These are phyloP conservation scores for Xylaria longipes DNA, from an alignment of 495 filamentous ascomycete genomes.

Conservation along the genomic window DNA sequence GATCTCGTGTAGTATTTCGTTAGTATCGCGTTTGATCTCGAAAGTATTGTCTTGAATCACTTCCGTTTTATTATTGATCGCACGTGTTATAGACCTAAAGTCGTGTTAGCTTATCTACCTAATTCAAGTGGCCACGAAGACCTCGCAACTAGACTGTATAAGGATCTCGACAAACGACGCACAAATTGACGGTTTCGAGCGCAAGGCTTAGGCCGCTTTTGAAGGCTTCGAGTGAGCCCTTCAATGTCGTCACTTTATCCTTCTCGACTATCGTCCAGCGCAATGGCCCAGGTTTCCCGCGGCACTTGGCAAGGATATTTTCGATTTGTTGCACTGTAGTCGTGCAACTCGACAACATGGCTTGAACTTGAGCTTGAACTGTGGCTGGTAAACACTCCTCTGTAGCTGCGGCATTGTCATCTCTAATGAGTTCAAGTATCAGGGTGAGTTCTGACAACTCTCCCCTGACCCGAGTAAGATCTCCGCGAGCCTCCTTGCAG, in stretches of 20 bases:
- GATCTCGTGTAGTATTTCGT: constrained; percentile 34
- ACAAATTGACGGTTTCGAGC: constrained; percentile 35
- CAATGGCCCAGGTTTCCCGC: constrained; percentile 18
- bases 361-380: constrained; percentile 33
- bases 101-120: neutral
- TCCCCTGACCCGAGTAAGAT: constrained; percentile 24
- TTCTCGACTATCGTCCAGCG: constrained; percentile 32
- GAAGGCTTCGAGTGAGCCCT: constrained; percentile 37
- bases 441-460: constrained; percentile 29
- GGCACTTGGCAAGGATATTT: constrained; percentile 29
- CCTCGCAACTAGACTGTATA: neutral
- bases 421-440: constrained; percentile 31
- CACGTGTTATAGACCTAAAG: constrained; percentile 5
- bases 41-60: neutral
- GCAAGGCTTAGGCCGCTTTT: constrained; percentile 35
- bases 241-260: constrained; percentile 31
- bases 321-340: constrained; percentile 34
- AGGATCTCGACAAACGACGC: neutral
- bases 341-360: constrained; percentile 35
- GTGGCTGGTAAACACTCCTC: constrained; percentile 24
- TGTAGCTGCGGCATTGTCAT: constrained; percentile 19
- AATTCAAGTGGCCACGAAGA: neutral
- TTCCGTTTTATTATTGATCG: neutral
- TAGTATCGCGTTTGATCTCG: constrained; percentile 33
- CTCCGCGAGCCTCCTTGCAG: constrained; percentile 27